Base-by-base conservation (phyloP, 139 green algal species). In the Yamagishiella unicocca region DNA sequence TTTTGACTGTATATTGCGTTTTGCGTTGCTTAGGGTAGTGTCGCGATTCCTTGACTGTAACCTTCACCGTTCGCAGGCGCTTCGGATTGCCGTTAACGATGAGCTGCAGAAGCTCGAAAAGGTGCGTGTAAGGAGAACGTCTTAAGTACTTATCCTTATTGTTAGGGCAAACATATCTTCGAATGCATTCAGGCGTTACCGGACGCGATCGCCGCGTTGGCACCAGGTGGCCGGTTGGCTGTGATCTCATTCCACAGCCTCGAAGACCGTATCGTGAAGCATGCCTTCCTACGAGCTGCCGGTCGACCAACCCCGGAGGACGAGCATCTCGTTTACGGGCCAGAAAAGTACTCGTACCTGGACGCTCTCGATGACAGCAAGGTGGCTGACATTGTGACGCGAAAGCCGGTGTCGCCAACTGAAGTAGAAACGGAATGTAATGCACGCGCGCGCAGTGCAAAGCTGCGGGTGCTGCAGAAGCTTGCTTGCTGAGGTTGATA, bases 81-180 rank as follows among this genome's bases (percentile, higher is more conserved):
- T 99, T 27, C 92, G 98, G 31, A 99, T 99, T 38, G 98, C 96
- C 9, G 97, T 99, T 2, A 99, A 99, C 89, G 94, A 97, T 85
- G 98, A 99, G 93, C 93, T 98, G 24, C 38, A 74, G 24, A 90
- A 90, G 64, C 82, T 98, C 38, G 93, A 95, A 54, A 33, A 87
- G 91, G 91, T 82, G 72, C 1, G 70, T 55, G 54, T 42, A 17
- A 58, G 50, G 50, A 58, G 50, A 58, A 17, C 50, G 50, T 17
- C 17, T 58, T 58, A 12, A 58, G 14, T 58, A 58, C 14, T 12
- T n/a, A n/a, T n/a, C n/a, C n/a, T 25, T 58, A 58, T 58, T 12
- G 14, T 58, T 58, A 25, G 14, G 17, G 50, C 50, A 12, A 17
- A 58, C 50, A 17, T 58, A 17, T 17, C 17, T 58, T 4, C n/a